A percentile compares a stretch with the other conserved stretches of the same genome.
These are phyloP conservation scores for Dactylonectria estremocensis DNA, from an alignment of 2,329 filamentous ascomycete species.

Conservation along the genomic window DNA sequence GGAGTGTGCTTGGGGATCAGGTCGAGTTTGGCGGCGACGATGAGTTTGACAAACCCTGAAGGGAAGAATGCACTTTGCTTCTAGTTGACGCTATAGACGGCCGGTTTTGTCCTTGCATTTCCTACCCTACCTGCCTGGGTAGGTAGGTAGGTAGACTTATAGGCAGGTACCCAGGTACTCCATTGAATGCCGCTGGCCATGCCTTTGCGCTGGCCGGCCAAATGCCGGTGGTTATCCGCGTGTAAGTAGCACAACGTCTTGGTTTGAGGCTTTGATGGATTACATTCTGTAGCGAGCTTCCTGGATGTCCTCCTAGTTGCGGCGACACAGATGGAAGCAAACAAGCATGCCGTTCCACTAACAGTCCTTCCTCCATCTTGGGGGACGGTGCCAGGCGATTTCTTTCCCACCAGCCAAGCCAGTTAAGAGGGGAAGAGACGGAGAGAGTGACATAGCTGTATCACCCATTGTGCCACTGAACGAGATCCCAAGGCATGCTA, in stretches of 20 bases:
- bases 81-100: not conserved
- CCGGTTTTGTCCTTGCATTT: no score
- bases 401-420: slow-evolving; percentile 11
- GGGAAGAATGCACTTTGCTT: not conserved
- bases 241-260: slow-evolving; percentile 10
- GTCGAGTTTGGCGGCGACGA: not conserved
- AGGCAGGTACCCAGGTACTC: not conserved
- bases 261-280: not conserved
- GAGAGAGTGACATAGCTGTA: slow-evolving; percentile 23
- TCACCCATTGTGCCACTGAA: slow-evolving; percentile 22
- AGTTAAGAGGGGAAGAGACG: not conserved
- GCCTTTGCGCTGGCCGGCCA: not conserved
- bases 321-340: slow-evolving; percentile 23
- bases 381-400: slow-evolving; percentile 13
- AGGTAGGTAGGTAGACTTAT: no score
- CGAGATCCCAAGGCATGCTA: not conserved
- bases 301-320: not conserved
- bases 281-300: not conserved
- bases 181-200: not conserved
- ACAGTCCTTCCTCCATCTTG: not conserved
- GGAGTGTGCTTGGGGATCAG: not conserved
- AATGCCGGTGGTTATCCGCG: slow-evolving; percentile 8
- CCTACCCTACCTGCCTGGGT: no score
- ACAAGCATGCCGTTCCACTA: not conserved
- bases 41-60: not conserved